A percentile compares a stretch with the other conserved stretches of the same genome.
These are phyloP conservation scores for Penicillium crustosum DNA, from an alignment of 2,329 filamentous ascomycete species.

Conservation along the genomic window DNA sequence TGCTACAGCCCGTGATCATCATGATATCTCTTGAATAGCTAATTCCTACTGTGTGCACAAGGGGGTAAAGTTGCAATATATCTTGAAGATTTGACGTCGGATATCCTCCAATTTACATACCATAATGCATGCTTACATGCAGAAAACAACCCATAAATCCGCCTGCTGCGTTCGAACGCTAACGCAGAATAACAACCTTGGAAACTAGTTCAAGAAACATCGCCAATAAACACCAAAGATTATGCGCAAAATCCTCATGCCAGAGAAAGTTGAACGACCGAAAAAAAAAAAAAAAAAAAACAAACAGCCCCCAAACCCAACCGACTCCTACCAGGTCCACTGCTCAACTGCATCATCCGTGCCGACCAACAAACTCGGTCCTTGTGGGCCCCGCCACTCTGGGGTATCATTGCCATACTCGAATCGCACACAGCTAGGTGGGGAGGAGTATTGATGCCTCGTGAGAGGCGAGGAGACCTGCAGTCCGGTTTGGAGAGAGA, in stretches of 20 bases:
- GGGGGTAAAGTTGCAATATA: neutral
- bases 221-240: neutral
- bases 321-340: constrained; percentile 37
- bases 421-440: constrained; percentile 36
- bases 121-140: neutral
- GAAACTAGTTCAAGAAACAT: neutral
- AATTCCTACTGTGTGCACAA: neutral
- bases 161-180: neutral
- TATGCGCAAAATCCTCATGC: neutral
- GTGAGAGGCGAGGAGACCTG: constrained; percentile 31
- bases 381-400: constrained; percentile 26
- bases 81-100: neutral
- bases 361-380: constrained; percentile 38
- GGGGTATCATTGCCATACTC: constrained; percentile 28
- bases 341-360: constrained; percentile 36
- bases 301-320: too few species aligned
- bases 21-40: neutral
- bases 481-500: constrained; percentile 40
- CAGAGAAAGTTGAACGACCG: neutral
- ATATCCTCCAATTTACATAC: neutral
- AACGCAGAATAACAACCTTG: neutral
- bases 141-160: too few species aligned
- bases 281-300: neutral
- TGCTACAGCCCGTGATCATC: neutral
- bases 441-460: constrained; percentile 24